Percentiles rank a stretch among this genome's conserved stretches.
phyloP scores from a whole-genome alignment of 2,329 filamentous ascomycete species.

The Fusarium abutilonis region DNA sequence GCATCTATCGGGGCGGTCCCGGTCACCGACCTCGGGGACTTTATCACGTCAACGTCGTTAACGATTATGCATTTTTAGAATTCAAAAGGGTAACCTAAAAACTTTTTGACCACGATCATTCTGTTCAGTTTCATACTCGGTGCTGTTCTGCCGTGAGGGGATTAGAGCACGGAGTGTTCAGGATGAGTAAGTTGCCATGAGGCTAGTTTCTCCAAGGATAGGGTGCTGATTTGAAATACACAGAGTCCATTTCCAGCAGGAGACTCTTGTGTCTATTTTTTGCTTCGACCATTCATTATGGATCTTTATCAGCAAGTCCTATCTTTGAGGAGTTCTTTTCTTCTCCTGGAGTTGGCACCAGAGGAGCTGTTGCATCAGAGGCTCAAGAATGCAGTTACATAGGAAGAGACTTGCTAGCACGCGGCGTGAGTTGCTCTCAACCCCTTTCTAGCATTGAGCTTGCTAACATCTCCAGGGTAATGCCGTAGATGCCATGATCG shows the following conservation, averaged over 20 bases:
- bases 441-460: background rate
- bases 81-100: background rate
- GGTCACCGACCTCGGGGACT: slow-evolving; percentile 21
- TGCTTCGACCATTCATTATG: slow-evolving; percentile 20
- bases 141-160: background rate
- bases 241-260: slow-evolving; percentile 5
- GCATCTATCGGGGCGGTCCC: slow-evolving; percentile 40
- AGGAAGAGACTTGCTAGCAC: slow-evolving; percentile 69
- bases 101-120: background rate
- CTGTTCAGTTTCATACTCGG: background rate
- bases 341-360: slow-evolving; percentile 30
- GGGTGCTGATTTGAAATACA: slow-evolving; percentile 5
- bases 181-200: slow-evolving; percentile 13
- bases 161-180: background rate
- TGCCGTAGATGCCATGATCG: slow-evolving; percentile 79
- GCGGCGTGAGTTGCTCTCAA: slow-evolving; percentile 55
- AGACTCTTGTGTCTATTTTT: slow-evolving; percentile 20
- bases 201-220: background rate
- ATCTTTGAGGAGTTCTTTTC: slow-evolving; percentile 25
- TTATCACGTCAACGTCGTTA: slow-evolving; percentile 37
- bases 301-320: slow-evolving; percentile 19
- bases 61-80: slow-evolving; percentile 16
- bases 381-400: slow-evolving; percentile 74
- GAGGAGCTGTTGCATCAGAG: slow-evolving; percentile 77
- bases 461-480: slow-evolving; percentile 63